phyloP scores from a whole-genome alignment of 2,329 filamentous ascomycete species.

The Mycocentrospora acerina region DNA sequence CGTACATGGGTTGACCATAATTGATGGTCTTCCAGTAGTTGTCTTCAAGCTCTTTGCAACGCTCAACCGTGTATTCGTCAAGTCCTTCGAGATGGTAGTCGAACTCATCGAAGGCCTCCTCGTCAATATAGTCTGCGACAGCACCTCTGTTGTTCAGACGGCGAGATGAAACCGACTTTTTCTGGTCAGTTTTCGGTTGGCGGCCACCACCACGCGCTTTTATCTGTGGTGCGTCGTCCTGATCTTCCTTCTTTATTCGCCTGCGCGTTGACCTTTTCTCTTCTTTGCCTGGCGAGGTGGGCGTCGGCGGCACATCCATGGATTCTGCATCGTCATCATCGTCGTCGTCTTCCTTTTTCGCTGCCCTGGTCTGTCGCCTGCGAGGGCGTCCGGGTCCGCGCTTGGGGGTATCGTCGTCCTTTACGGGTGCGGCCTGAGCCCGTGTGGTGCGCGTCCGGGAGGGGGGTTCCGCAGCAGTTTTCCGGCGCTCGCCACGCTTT shows the following conservation, averaged over 20 bases:
- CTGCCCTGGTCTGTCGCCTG: constrained; percentile 25
- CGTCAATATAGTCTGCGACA: constrained; percentile 76
- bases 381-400: constrained; percentile 54
- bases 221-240: constrained; percentile 53
- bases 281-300: constrained; percentile 47
- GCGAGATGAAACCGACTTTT: constrained; percentile 77
- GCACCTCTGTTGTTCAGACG: constrained; percentile 84
- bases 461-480: constrained; percentile 41
- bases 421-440: constrained; percentile 31
- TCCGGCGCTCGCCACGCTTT: constrained; percentile 77
- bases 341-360: constrained; percentile 31
- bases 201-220: constrained; percentile 57
- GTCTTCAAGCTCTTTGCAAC: constrained; percentile 91
- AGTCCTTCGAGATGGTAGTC: constrained; percentile 83
- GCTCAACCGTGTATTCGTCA: constrained; percentile 84
- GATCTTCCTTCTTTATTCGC: constrained; percentile 39
- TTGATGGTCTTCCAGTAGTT: constrained; percentile 97
- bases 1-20: constrained; percentile 92
- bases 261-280: constrained; percentile 36
- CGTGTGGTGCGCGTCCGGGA: constrained; percentile 37
- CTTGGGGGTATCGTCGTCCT: constrained; percentile 44
- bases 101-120: constrained; percentile 86
- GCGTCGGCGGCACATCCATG: constrained; percentile 43
- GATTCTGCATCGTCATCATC: constrained; percentile 33
- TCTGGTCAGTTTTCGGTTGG: constrained; percentile 46